Evolutionary conservation across 2,329 filamentous ascomycete species (phyloP), one percentile per base, ranked within the genome.

Genomic region (Penicillium brevicompactum): DNA sequence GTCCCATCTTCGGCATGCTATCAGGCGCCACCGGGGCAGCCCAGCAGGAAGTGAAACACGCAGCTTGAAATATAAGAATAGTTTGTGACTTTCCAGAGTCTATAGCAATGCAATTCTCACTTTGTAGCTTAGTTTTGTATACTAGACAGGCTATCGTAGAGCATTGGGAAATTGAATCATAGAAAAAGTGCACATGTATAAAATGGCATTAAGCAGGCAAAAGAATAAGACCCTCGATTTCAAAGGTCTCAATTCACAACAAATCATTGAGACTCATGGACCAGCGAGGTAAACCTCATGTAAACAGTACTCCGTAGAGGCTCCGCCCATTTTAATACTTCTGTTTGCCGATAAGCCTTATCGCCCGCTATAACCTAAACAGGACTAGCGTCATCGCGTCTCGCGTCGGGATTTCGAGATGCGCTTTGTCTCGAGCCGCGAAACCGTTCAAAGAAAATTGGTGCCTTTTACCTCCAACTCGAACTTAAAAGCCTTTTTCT

Each of bases 341-440:
- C 30, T 24, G n/a, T 21, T 16, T 9, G 34, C 32, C 40, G 58
- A 61, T 60, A 63, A 60, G 53, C 53, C 31, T 62, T 55, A 57
- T 60, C 50, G 51, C 14, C 52, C 46, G 56, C 22, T 70, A 60
- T 66, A 67, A 54, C 65, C 11, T 1, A 53, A 71, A 66, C n/a
- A 2, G 64, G 69, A 55, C 62, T 73, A 74, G 70, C 63, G 65
- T 42, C 3, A 47, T 67, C 62, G 63, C 66, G 68, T 67, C 69
- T 66, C 70, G 69, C 59, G 53, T 53, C 30, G 14, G 49, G 46
- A 50, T 56, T 53, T 61, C 54, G 44, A 42, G 27, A 27, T 27
- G 24, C 46, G 48, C 53, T 60, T 63, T 54, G 54, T 55, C 22
- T 24, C n/a, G 34, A 34, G 13, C 31, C 31, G 31, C 31, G 13